Percentiles rank a stretch among this genome's conserved stretches.
Evolutionary conservation across 352 stramenopile species (phyloP).

Genomic region (Phytophthora pinifolia): DNA sequence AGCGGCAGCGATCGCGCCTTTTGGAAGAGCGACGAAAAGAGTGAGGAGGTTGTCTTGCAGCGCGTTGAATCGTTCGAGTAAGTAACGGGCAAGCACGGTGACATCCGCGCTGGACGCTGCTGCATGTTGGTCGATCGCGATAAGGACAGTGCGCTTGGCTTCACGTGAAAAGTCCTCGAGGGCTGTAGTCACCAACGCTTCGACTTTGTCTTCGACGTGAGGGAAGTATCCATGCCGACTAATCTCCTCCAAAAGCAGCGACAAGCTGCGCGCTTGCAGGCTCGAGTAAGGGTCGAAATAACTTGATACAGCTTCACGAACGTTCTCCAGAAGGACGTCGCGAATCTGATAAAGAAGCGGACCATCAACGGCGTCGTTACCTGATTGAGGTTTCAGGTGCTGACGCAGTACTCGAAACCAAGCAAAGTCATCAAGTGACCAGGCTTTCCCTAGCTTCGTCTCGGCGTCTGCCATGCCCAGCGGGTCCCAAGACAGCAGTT

Average conservation of each 20-base stretch:
- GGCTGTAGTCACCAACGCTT: slow-evolving; percentile 29
- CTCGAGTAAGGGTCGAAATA: slow-evolving; percentile 68
- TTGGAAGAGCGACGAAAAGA: slow-evolving; percentile 59
- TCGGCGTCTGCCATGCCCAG: slow-evolving; percentile 33
- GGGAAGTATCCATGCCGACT: slow-evolving; percentile 26
- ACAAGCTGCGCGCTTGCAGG: slow-evolving; percentile 53
- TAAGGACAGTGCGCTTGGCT: slow-evolving; percentile 44
- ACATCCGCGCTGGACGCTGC: slow-evolving; percentile 5
- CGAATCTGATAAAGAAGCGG: slow-evolving; percentile 46
- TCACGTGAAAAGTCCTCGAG: slow-evolving; percentile 33
- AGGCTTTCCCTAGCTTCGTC: slow-evolving; percentile 13
- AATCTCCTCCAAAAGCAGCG: slow-evolving; percentile 55
- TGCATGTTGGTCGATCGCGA: slow-evolving; percentile 36
- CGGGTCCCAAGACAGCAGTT: slow-evolving; percentile 71
- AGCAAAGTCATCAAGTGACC: slow-evolving; percentile 42
- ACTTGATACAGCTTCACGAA: slow-evolving; percentile 28
- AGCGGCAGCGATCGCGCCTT: slow-evolving; percentile 16
- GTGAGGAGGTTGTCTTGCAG: slow-evolving; percentile 68
- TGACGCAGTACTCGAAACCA: slow-evolving; percentile 56
- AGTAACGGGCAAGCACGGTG: slow-evolving; percentile 36
- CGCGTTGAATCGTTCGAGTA: slow-evolving; percentile 49
- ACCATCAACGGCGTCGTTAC: slow-evolving; percentile 17
- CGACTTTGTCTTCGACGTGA: slow-evolving; percentile 31
- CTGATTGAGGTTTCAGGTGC: slow-evolving; percentile 25
- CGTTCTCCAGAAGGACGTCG: slow-evolving; percentile 53